Evolutionary conservation across 352 stramenopile species (phyloP).

Genomic region (Elongisporangium anandrum): DNA sequence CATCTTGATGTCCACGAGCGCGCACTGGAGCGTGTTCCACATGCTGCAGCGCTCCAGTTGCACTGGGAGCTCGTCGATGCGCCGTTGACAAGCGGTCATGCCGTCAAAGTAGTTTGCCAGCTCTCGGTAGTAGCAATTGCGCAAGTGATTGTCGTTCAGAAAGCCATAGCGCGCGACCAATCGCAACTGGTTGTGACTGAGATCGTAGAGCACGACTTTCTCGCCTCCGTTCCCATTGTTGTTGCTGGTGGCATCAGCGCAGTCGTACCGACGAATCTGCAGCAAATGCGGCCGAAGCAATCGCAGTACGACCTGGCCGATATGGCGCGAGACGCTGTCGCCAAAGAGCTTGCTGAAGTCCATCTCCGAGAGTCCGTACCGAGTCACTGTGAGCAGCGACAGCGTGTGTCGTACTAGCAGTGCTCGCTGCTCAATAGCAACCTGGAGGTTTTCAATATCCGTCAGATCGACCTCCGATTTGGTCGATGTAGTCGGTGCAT

Average conservation of each 20-base stretch:
- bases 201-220: slow-evolving; percentile 54
- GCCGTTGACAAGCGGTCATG: slow-evolving; percentile 62
- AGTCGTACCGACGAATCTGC: slow-evolving; percentile 61
- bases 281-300: slow-evolving; percentile 67
- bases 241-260: slow-evolving; percentile 10
- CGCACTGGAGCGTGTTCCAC: slow-evolving; percentile 59
- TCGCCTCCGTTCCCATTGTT: slow-evolving; percentile 11
- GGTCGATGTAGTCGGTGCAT: not conserved
- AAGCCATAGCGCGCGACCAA: slow-evolving; percentile 72
- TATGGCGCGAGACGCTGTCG: slow-evolving; percentile 30
- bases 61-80: slow-evolving; percentile 76
- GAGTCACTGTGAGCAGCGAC: slow-evolving; percentile 60
- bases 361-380: slow-evolving; percentile 62
- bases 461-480: slow-evolving; percentile 10
- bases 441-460: slow-evolving; percentile 52
- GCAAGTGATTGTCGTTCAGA: slow-evolving; percentile 57
- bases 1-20: slow-evolving; percentile 84
- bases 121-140: slow-evolving; percentile 66
- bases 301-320: slow-evolving; percentile 37
- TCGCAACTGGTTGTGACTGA: slow-evolving; percentile 76
- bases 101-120: slow-evolving; percentile 72
- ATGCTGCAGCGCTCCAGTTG: slow-evolving; percentile 69
- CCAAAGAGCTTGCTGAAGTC: slow-evolving; percentile 63
- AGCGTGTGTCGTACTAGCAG: slow-evolving; percentile 69
- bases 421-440: slow-evolving; percentile 58